Conservation (phyloP, 2,329 filamentous ascomycete genomes). For the Tolypocladium cylindrosporum region DNA sequence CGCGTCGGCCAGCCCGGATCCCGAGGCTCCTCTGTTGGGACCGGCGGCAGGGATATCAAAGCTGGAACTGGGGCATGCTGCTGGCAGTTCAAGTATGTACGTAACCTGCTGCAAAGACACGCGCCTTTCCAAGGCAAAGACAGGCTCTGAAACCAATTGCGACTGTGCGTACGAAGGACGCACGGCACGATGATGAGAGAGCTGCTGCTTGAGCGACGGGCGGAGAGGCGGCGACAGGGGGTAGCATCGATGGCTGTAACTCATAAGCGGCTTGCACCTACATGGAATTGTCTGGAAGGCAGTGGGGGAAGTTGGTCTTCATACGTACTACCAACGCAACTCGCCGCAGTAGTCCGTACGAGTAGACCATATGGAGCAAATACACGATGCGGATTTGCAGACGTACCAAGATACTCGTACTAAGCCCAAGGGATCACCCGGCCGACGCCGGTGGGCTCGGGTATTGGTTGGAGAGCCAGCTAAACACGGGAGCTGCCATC, state of each 20-base stretch:
- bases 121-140: not conserved
- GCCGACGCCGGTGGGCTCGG: not conserved
- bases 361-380: too few relatives aligned
- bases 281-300: not conserved
- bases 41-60: not conserved
- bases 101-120: not conserved
- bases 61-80: not conserved
- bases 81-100: not conserved
- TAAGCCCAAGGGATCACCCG: not conserved
- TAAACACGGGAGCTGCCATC: not conserved
- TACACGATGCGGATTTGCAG: too few relatives aligned
- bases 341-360: not conserved
- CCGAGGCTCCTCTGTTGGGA: not conserved
- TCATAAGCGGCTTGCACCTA: not conserved
- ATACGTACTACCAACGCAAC: not conserved
- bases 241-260: not conserved
- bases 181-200: not conserved
- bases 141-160: not conserved
- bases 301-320: not conserved
- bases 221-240: not conserved
- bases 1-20: not conserved
- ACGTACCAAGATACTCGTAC: not conserved
- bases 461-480: not conserved
- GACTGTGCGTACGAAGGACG: not conserved
- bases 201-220: not conserved